These are phyloP conservation scores for Trichosporon sp. DNA, from an alignment of 1,284 basidiomycete genomes.

Conservation along the genomic window DNA sequence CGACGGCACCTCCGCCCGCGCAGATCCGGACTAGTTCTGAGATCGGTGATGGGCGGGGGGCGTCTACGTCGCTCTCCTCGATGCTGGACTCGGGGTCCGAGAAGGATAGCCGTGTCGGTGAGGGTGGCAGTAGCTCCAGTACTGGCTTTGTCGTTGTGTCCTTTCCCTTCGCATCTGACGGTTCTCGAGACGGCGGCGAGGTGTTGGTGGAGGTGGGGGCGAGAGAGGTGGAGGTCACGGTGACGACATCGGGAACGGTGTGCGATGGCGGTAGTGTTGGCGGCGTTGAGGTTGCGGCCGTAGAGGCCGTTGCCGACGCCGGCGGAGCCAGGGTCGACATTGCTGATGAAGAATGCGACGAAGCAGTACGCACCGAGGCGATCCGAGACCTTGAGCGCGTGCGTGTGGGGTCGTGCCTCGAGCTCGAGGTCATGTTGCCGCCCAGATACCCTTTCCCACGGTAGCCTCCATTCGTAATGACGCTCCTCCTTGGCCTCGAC, in stretches of 20 bases:
- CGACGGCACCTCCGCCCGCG: slow-evolving; percentile 22
- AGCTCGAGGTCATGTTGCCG: background rate
- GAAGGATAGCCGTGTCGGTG: background rate
- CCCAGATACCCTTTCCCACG: background rate
- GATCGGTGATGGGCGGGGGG: slow-evolving; percentile 9
- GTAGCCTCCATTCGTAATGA: slow-evolving; percentile 2
- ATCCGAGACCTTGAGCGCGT: too few species aligned
- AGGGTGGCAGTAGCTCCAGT: slow-evolving; percentile 5
- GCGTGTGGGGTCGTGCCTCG: background rate
- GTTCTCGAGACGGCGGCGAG: background rate
- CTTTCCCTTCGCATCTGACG: background rate
- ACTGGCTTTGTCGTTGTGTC: background rate
- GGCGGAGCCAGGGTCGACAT: slow-evolving; percentile 10
- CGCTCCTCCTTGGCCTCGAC: slow-evolving; percentile 18
- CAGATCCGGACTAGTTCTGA: slow-evolving; percentile 27
- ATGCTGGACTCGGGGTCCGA: background rate
- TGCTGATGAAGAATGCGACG: background rate
- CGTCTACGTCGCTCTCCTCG: slow-evolving; percentile 2
- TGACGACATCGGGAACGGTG: background rate
- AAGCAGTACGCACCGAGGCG: background rate
- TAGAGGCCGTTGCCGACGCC: too few species aligned
- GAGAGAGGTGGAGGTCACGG: background rate
- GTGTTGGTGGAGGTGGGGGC: background rate
- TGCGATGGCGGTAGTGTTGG: background rate
- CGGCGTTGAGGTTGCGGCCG: background rate